Evolutionary conservation across 2,329 filamentous ascomycete species (phyloP).

Genomic region (Talaromyces rugulosus): DNA sequence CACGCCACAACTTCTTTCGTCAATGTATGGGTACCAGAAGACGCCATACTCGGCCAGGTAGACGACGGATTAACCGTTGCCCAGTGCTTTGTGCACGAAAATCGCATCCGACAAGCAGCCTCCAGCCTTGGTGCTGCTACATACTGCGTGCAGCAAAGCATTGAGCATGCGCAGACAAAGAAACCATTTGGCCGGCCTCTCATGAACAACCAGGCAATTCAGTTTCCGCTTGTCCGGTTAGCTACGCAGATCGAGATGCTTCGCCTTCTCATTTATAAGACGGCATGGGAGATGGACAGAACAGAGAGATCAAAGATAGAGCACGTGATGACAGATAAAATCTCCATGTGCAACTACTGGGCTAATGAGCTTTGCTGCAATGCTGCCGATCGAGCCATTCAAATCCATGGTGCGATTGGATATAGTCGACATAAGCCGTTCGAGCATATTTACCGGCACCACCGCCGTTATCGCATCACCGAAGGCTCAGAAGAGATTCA

Average conservation of each 20-base stretch:
- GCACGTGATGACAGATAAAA: background rate
- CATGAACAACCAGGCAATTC: conserved; percentile 54
- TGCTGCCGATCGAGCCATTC: background rate
- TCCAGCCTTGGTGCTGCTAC: conserved; percentile 44
- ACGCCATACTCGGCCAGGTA: conserved; percentile 49
- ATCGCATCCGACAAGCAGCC: conserved; percentile 61
- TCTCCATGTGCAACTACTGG: background rate
- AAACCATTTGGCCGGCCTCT: conserved; percentile 23
- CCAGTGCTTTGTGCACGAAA: conserved; percentile 63
- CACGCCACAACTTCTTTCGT: conserved; percentile 57
- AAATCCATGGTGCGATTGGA: background rate
- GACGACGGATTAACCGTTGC: conserved; percentile 57
- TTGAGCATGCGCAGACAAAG: conserved; percentile 53
- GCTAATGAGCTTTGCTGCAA: background rate
- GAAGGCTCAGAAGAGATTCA: background rate
- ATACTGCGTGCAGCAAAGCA: conserved; percentile 56
- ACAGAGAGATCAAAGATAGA: background rate
- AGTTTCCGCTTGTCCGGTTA: conserved; percentile 61
- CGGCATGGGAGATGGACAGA: conserved; percentile 58
- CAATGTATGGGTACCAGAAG: conserved; percentile 54
- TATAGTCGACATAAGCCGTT: background rate
- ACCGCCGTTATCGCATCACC: background rate
- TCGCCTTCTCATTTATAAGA: conserved; percentile 57
- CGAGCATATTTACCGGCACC: background rate
- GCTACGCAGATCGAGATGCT: conserved; percentile 61